Evolutionary conservation across 2,329 filamentous ascomycete genomes (phyloP), one percentile per base, ranked within the genome.

Genomic region (Knufia petricola): DNA sequence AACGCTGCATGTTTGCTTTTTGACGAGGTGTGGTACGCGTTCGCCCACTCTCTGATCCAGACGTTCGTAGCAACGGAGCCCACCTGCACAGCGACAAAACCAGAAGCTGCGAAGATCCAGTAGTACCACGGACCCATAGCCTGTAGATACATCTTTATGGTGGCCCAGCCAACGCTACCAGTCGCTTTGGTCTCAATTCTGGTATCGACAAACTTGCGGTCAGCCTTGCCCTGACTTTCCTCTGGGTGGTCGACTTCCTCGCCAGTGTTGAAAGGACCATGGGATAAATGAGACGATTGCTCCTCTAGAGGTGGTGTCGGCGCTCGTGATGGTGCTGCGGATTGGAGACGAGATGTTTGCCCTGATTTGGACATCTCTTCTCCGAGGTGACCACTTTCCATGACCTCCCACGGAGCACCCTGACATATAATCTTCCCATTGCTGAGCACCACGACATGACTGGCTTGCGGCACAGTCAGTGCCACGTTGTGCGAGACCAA

Each of bases 81-180:
- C 28, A 95, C 64, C 63, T 98, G 92, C 63, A 95, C 89, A 38
- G 84, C 69, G 23, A 76, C 75, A 61, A 98, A 96, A 31, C 89
- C 82, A 3, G 81, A 57, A 12, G 81, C 68, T 17, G 89, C 85
- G 30, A 85, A 69, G 41, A 84, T 65, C 92, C 92, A 98, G 69
- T 94, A 98, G 75, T 87, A 89, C 87, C 88, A 95, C 3, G 83
- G 76, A n/a, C 92, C 92, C 92, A 98, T 98, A 55, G 89, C 79
- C 51, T 69, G 70, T 15, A 98, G 76, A 63, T 98, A 98, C 62
- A 94, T 79, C 52, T 81, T 72, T 60, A 98, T 84, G 45, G 95
- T 89, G 19, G 79, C 76, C 75, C 87, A 82, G 64, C 95, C 92
- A 59, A 98, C 87, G 34, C 88, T 83, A 23, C 92, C 92, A 39